Percentiles rank a stretch among this genome's conserved stretches.
Conservation (phyloP, 1,284 basidiomycete species). For the Ganoderma lingzhi region DNA sequence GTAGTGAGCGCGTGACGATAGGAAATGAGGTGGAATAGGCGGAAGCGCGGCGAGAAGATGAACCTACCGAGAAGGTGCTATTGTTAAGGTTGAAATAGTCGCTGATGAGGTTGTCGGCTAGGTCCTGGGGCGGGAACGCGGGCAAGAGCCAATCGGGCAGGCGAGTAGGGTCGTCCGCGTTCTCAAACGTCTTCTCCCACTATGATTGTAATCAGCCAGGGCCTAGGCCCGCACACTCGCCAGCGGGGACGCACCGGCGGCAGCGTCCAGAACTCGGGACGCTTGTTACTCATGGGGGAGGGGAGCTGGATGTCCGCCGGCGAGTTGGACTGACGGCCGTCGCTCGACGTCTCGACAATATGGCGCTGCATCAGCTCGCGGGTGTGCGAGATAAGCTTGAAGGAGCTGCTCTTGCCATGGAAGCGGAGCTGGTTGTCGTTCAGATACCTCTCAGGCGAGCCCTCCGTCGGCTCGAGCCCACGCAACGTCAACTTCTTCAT, state of each 20-base stretch:
- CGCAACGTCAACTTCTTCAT: constrained; percentile 50
- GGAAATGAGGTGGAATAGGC: background rate
- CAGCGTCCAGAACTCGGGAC: constrained; percentile 34
- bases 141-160: constrained; percentile 49
- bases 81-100: constrained; percentile 57
- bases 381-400: constrained; percentile 60
- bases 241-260: constrained; percentile 29
- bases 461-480: constrained; percentile 45
- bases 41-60: background rate
- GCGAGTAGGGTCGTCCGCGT: constrained; percentile 46
- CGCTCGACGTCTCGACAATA: constrained; percentile 43
- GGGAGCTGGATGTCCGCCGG: constrained; percentile 18
- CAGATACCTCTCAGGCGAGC: constrained; percentile 27
- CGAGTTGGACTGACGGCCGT: constrained; percentile 26
- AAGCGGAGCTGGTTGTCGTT: constrained; percentile 55
- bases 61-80: constrained; percentile 45
- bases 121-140: constrained; percentile 63
- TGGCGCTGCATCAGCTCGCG: constrained; percentile 61
- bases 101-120: constrained; percentile 53
- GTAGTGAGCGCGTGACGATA: constrained; percentile 1
- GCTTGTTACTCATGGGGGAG: constrained; percentile 18
- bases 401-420: constrained; percentile 69
- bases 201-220: constrained; percentile 34
- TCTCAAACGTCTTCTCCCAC: constrained; percentile 71
- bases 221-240: background rate